A percentile compares a stretch with the other conserved stretches of the same genome.
These are phyloP conservation scores for Serendipita vermifera DNA, from an alignment of 768 basidiomycete genomes.

Conservation along the genomic window DNA sequence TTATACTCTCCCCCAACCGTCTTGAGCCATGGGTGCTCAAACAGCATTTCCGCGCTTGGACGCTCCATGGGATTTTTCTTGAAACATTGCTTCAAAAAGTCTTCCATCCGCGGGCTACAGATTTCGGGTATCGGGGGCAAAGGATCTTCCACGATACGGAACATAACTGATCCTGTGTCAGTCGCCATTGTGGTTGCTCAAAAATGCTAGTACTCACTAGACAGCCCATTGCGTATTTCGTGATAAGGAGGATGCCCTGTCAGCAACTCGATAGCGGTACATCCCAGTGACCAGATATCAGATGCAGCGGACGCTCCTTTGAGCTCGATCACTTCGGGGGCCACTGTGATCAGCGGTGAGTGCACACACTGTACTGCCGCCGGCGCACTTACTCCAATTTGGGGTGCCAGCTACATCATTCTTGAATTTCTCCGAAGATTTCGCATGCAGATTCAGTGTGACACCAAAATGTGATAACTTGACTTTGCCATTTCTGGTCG, in stretches of 20 bases:
- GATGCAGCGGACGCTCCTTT: constrained; percentile 25
- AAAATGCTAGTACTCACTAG: constrained; percentile 18
- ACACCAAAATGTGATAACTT: constrained; percentile 36
- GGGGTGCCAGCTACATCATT: constrained; percentile 29
- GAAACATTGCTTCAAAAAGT: constrained; percentile 31
- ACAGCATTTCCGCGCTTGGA: constrained; percentile 28
- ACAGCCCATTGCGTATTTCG: constrained; percentile 27
- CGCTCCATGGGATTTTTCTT: constrained; percentile 27
- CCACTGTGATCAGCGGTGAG: constrained; percentile 23
- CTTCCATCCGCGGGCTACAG: constrained; percentile 24
- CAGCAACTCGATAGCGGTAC: constrained; percentile 32
- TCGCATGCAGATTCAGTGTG: constrained; percentile 26
- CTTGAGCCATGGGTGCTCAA: constrained; percentile 30
- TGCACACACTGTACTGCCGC: not conserved
- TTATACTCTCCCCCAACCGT: constrained; percentile 19
- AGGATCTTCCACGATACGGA: constrained; percentile 33
- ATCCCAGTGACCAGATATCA: constrained; percentile 34
- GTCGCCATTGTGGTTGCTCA: not conserved
- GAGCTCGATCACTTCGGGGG: constrained; percentile 33
- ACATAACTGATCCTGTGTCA: constrained; percentile 26
- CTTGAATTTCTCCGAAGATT: constrained; percentile 26
- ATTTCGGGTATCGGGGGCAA: constrained; percentile 26
- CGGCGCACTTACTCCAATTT: constrained; percentile 31
- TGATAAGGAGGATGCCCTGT: constrained; percentile 33
- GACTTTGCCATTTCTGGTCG: constrained; percentile 33